These are phyloP conservation scores for Eragrostis nindensis DNA, from an alignment of 176 grass and related monocot genomes.

Conservation along the genomic window DNA sequence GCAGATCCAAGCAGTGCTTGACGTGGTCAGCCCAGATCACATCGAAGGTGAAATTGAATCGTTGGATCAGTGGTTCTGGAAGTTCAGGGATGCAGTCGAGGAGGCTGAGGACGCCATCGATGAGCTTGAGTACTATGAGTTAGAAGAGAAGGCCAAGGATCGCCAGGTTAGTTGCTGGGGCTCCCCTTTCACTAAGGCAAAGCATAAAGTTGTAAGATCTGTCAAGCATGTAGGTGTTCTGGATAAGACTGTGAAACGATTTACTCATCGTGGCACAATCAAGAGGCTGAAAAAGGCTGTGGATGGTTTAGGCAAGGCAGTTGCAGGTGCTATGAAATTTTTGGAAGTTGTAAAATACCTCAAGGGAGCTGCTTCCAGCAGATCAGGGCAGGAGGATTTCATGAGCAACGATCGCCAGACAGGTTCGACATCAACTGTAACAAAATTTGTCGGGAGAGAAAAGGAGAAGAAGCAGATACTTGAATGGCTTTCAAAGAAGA, in stretches of 20 bases:
- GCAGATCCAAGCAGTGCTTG: constrained; percentile 30
- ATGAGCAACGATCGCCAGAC: not conserved
- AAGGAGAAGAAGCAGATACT: not conserved
- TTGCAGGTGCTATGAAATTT: not conserved
- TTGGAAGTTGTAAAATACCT: too few species aligned
- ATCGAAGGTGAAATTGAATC: not conserved
- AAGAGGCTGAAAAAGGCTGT: constrained; percentile 38
- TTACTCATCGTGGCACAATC: constrained; percentile 25
- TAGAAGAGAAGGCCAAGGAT: constrained; percentile 39
- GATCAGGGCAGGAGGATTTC: not conserved
- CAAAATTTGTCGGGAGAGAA: constrained; percentile 34
- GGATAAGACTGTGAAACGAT: not conserved
- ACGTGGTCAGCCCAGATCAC: constrained; percentile 17
- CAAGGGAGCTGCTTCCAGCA: too few species aligned
- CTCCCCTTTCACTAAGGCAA: constrained; percentile 26
- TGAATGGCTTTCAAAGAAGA: constrained; percentile 30
- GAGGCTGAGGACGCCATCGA: constrained; percentile 47
- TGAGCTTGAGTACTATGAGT: constrained; percentile 49
- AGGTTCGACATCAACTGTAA: constrained; percentile 33
- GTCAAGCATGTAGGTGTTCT: not conserved
- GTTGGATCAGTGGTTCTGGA: constrained; percentile 43
- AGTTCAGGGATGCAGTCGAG: constrained; percentile 41
- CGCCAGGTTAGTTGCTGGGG: constrained; percentile 36
- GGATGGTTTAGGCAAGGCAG: constrained; percentile 38
- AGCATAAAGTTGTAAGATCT: constrained; percentile 29